These are phyloP conservation scores for Aspergillus sp. DNA, from an alignment of 2,329 filamentous ascomycete genomes.

Conservation along the genomic window DNA sequence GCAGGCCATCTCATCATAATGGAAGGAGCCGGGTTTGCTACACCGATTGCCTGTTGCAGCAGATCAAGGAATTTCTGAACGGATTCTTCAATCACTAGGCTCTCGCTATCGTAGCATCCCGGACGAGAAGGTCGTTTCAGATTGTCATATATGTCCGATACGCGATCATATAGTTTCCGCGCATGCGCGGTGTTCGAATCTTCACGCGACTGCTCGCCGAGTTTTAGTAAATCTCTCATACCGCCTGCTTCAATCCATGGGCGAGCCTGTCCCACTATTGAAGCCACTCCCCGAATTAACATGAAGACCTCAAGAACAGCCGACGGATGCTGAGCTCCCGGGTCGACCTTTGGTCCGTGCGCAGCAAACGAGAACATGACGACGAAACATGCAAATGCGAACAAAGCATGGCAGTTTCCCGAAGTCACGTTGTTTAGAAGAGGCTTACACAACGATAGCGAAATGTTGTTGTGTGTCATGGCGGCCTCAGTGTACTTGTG, in stretches of 20 bases:
- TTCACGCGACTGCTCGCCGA: neutral
- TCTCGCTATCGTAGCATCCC: neutral
- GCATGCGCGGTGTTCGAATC: neutral
- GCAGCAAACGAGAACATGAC: slow-evolving; percentile 12
- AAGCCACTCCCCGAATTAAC: slow-evolving; percentile 9
- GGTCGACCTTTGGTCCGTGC: neutral
- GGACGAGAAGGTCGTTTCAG: neutral
- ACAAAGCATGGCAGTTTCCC: slow-evolving; percentile 16
- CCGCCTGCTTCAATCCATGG: slow-evolving; percentile 16
- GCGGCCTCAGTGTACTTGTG: slow-evolving; percentile 8
- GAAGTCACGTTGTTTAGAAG: slow-evolving; percentile 11
- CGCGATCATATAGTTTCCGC: neutral
- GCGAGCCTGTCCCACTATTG: slow-evolving; percentile 12
- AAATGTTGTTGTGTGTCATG: slow-evolving; percentile 13
- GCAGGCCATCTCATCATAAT: slow-evolving; percentile 13
- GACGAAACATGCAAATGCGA: slow-evolving; percentile 16
- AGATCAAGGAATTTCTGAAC: neutral
- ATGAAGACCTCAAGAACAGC: slow-evolving; percentile 16
- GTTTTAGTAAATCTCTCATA: slow-evolving; percentile 5
- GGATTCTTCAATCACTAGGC: neutral
- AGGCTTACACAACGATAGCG: slow-evolving; percentile 13
- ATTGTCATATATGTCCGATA: neutral
- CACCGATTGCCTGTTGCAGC: neutral
- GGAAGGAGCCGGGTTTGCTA: neutral
- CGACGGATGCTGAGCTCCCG: neutral